Percentiles rank a stretch among this genome's conserved stretches.
Conservation (phyloP, 2,329 filamentous ascomycete species). For the Boeremia exigua region DNA sequence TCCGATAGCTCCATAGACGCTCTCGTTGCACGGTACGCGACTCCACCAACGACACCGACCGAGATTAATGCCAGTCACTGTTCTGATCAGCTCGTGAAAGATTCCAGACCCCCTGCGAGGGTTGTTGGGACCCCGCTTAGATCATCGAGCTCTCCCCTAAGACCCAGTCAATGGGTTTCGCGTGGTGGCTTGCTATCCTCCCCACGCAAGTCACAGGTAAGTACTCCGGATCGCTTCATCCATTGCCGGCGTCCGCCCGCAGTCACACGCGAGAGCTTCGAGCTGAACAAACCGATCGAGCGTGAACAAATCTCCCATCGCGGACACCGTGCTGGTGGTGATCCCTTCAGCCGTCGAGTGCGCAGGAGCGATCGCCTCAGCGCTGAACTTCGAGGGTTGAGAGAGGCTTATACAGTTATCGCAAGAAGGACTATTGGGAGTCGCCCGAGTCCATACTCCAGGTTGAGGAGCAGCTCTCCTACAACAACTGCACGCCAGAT, state of each 20-base stretch:
- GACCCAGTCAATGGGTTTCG: constrained; percentile 40
- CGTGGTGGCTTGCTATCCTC: constrained; percentile 31
- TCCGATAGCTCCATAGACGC: constrained; percentile 13
- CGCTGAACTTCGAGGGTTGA: constrained; percentile 40
- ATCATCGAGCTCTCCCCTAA: constrained; percentile 38
- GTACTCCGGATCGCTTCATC: constrained; percentile 65
- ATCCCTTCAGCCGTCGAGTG: constrained; percentile 60
- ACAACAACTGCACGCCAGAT: constrained; percentile 51
- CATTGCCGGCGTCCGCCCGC: constrained; percentile 53
- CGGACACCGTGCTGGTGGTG: constrained; percentile 51
- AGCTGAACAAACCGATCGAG: constrained; percentile 57
- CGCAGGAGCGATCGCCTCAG: constrained; percentile 41
- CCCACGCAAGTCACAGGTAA: constrained; percentile 27
- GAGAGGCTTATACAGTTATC: constrained; percentile 41
- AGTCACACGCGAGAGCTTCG: constrained; percentile 57
- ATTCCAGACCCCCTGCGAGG: not conserved
- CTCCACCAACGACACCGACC: constrained; percentile 1
- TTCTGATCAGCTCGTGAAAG: not conserved
- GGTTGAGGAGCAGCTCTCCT: constrained; percentile 31
- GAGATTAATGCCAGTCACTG: not conserved
- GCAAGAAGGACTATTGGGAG: constrained; percentile 25
- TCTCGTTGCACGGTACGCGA: constrained; percentile 1
- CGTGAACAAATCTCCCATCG: constrained; percentile 56
- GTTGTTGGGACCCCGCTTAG: constrained; percentile 24
- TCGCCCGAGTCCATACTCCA: constrained; percentile 25